Percentiles rank a stretch among this genome's conserved stretches.
phyloP scores from a whole-genome alignment of 2,329 filamentous ascomycete genomes.

The Cladosporium velox region DNA sequence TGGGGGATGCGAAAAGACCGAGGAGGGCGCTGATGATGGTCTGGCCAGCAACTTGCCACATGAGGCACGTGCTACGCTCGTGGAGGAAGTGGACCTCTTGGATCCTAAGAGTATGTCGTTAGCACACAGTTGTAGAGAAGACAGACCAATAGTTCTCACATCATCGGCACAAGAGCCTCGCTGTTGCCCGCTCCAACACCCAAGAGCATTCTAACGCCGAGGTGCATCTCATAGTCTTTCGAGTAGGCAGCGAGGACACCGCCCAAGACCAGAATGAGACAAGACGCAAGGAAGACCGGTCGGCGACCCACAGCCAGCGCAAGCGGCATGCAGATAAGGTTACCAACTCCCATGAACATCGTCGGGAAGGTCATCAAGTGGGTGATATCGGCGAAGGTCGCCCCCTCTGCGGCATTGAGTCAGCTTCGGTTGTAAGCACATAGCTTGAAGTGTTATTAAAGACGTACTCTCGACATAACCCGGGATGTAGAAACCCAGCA shows the following conservation, averaged over 20 bases:
- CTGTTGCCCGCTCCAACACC: constrained; percentile 36
- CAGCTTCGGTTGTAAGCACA: background rate
- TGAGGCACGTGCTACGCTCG: constrained; percentile 45
- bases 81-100: constrained; percentile 50
- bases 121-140: background rate
- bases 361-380: constrained; percentile 39
- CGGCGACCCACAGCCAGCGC: constrained; percentile 38
- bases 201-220: constrained; percentile 36
- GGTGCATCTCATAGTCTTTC: constrained; percentile 29
- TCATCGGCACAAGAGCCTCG: constrained; percentile 32
- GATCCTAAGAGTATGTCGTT: constrained; percentile 12
- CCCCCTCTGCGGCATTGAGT: constrained; percentile 30
- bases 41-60: constrained; percentile 47
- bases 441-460: background rate
- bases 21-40: constrained; percentile 43
- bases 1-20: constrained; percentile 45
- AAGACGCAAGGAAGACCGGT: constrained; percentile 36
- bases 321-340: constrained; percentile 42
- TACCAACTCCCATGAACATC: constrained; percentile 34
- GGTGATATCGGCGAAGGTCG: constrained; percentile 44
- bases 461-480: constrained; percentile 36
- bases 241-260: constrained; percentile 32
- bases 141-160: constrained; percentile 1
- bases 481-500: constrained; percentile 47
- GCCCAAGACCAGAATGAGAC: constrained; percentile 33